Conservation (phyloP, 257 asterid genomes). For the Gardenia jasminoides region DNA sequence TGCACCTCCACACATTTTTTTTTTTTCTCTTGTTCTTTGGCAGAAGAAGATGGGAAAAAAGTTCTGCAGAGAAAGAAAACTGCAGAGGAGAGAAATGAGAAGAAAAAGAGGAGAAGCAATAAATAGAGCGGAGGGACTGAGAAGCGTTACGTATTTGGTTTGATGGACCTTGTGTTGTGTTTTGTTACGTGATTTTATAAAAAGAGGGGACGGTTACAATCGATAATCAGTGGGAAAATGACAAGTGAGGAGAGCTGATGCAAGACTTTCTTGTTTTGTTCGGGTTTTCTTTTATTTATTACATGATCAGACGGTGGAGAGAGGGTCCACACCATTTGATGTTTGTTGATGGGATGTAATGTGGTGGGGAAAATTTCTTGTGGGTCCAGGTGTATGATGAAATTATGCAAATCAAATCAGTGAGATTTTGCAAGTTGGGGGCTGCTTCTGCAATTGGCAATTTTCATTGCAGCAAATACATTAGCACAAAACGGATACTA, state of each 20-base stretch:
- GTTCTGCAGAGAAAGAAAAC: neutral
- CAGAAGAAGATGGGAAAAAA: constrained; percentile 18
- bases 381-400: neutral
- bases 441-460: too few species aligned
- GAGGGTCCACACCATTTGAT: neutral
- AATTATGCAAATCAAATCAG: neutral
- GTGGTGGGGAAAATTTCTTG: neutral
- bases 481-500: too few species aligned
- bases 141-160: neutral
- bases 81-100: neutral
- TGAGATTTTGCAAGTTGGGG: too few species aligned
- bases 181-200: constrained; percentile 19
- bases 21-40: neutral
- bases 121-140: neutral
- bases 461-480: too few species aligned
- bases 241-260: constrained; percentile 10
- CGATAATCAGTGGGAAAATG: constrained; percentile 9
- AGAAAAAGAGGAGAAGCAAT: neutral
- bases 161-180: neutral
- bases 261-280: constrained; percentile 10
- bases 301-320: constrained; percentile 34
- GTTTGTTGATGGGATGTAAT: neutral
- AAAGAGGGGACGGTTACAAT: constrained; percentile 15
- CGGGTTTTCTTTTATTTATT: neutral
- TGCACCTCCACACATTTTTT: constrained; percentile 84